These are phyloP conservation scores for Afroboletus lepidellus DNA, from an alignment of 1,284 basidiomycete species.

Conservation along the genomic window DNA sequence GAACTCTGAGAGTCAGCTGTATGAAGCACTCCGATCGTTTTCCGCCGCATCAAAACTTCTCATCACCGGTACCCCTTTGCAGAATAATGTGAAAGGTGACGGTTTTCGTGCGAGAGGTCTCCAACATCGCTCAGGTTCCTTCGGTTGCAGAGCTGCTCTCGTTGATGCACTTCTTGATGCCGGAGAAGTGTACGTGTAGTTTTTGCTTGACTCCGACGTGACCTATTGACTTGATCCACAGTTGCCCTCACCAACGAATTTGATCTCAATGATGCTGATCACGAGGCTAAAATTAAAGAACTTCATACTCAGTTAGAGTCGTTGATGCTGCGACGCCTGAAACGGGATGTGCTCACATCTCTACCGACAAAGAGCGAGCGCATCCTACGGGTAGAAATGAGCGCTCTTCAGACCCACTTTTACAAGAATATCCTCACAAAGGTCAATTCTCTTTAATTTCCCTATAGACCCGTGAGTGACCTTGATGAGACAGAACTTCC, in stretches of 20 bases:
- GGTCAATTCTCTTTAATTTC: constrained; percentile 40
- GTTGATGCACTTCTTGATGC: constrained; percentile 98
- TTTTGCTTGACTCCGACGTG: neutral
- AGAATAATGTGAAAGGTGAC: constrained; percentile 97
- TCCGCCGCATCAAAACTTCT: constrained; percentile 89
- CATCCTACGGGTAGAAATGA: constrained; percentile 98
- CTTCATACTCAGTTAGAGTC: constrained; percentile 92
- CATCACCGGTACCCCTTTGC: constrained; percentile 97
- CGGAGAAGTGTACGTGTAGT: constrained; percentile 81
- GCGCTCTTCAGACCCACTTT: constrained; percentile 93
- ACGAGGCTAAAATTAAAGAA: constrained; percentile 93
- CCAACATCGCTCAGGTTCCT: constrained; percentile 8
- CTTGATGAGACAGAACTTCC: constrained; percentile 71
- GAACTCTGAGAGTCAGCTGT: constrained; percentile 96
- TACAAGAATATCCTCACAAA: constrained; percentile 99
- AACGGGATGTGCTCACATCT: constrained; percentile 96
- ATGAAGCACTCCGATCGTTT: constrained; percentile 91
- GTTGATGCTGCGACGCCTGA: constrained; percentile 93
- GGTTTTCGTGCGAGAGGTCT: constrained; percentile 9
- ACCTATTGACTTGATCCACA: constrained; percentile 35
- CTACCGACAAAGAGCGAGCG: constrained; percentile 98
- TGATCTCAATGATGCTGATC: constrained; percentile 89
- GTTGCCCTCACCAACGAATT: constrained; percentile 90
- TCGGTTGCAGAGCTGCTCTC: constrained; percentile 78
- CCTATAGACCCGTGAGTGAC: constrained; percentile 8